Evolutionary conservation across 768 basidiomycete species (phyloP).

Genomic region (Mycena alexandri): DNA sequence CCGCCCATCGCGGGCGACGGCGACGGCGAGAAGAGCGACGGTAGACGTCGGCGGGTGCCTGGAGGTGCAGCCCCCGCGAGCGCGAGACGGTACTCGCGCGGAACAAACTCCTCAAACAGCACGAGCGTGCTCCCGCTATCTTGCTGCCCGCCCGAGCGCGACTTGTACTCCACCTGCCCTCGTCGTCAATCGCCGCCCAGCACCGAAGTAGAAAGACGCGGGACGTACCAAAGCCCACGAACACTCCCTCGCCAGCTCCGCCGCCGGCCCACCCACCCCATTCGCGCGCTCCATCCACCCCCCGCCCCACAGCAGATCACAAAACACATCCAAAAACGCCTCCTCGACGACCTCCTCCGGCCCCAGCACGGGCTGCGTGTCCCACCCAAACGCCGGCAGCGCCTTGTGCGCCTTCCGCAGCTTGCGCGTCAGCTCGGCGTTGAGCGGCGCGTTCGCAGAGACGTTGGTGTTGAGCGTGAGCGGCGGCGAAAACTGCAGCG

Average conservation of each 20-base stretch:
- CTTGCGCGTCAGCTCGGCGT: slow-evolving; percentile 79
- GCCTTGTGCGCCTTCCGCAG: slow-evolving; percentile 87
- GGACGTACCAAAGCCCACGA: slow-evolving; percentile 90
- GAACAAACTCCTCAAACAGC: slow-evolving; percentile 95
- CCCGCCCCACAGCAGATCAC: slow-evolving; percentile 83
- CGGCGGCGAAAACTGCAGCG: slow-evolving; percentile 82
- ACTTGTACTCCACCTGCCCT: slow-evolving; percentile 87
- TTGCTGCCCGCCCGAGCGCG: slow-evolving; percentile 76
- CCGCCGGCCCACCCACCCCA: slow-evolving; percentile 62
- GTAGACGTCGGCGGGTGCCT: slow-evolving; percentile 68
- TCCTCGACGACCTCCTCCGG: slow-evolving; percentile 89
- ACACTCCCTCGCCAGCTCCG: slow-evolving; percentile 75
- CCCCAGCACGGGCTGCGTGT: slow-evolving; percentile 86
- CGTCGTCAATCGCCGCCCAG: background rate
- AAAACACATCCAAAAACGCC: slow-evolving; percentile 89
- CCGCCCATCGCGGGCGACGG: slow-evolving; percentile 45
- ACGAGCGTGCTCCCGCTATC: slow-evolving; percentile 80
- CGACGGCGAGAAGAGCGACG: slow-evolving; percentile 70
- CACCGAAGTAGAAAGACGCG: slow-evolving; percentile 17
- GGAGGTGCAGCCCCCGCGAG: slow-evolving; percentile 65
- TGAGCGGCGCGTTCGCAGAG: slow-evolving; percentile 70
- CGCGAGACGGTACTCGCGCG: slow-evolving; percentile 85
- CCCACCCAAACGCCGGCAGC: slow-evolving; percentile 92
- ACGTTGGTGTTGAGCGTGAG: slow-evolving; percentile 41
- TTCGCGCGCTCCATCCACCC: slow-evolving; percentile 88